Conservation (phyloP, 2,329 filamentous ascomycete species). For the Neofusicoccum laricinum region DNA sequence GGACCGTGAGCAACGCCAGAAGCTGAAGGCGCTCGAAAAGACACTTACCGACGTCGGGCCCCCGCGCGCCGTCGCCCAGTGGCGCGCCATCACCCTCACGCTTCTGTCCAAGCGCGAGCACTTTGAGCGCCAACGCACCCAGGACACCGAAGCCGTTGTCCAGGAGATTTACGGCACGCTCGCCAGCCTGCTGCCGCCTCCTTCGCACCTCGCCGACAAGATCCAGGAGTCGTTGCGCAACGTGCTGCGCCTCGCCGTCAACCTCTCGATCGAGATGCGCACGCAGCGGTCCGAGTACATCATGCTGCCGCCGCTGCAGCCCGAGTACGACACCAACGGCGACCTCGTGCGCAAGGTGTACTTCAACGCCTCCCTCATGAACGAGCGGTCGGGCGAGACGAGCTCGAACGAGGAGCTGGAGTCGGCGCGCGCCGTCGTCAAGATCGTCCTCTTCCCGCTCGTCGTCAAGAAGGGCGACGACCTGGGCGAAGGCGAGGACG, state of each 20-base stretch:
- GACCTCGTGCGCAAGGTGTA: slow-evolving; percentile 82
- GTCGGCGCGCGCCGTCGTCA: slow-evolving; percentile 70
- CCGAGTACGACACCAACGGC: slow-evolving; percentile 90
- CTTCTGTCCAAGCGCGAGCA: slow-evolving; percentile 74
- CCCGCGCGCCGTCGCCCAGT: slow-evolving; percentile 84
- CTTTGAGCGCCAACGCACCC: slow-evolving; percentile 79
- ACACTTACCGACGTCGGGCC: slow-evolving; percentile 75
- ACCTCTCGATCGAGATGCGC: slow-evolving; percentile 93
- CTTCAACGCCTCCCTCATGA: slow-evolving; percentile 94
- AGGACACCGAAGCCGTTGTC: slow-evolving; percentile 94
- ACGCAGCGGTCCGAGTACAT: slow-evolving; percentile 96
- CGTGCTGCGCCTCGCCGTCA: slow-evolving; percentile 84
- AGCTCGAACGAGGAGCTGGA: slow-evolving; percentile 78
- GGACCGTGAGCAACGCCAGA: slow-evolving; percentile 96
- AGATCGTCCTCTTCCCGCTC: slow-evolving; percentile 90
- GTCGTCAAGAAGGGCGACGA: slow-evolving; percentile 97
- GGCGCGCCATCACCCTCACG: slow-evolving; percentile 92
- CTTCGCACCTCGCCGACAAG: slow-evolving; percentile 73
- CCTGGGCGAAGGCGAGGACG: slow-evolving; percentile 79
- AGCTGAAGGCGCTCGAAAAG: slow-evolving; percentile 94
- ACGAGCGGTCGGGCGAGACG: slow-evolving; percentile 74
- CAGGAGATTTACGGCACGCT: slow-evolving; percentile 85
- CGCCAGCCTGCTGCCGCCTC: slow-evolving; percentile 80
- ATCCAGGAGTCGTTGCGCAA: slow-evolving; percentile 81
- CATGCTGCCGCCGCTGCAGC: slow-evolving; percentile 93